Evolutionary conservation across 495 filamentous ascomycete genomes (phyloP), one percentile per base, ranked within the genome.

Genomic region (Podospora fimiseda): DNA sequence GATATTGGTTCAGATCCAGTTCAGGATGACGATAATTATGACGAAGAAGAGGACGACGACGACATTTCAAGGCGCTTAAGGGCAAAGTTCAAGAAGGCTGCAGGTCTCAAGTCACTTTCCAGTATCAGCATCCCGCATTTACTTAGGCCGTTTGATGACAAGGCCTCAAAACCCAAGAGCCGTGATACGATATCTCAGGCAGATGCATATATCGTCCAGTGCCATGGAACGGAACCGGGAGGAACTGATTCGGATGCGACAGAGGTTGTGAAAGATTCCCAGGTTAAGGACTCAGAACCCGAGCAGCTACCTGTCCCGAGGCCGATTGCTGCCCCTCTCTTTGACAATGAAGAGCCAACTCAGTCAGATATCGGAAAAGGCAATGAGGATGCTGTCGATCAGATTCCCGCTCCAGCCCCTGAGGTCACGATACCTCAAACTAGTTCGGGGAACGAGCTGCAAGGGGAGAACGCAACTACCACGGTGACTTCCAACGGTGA

Each of bases 161-260:
- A 72, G 42, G 67, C 75, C 0, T 71, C 73, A 18, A 67, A 70
- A 3, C 71, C 69, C 3, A 72, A 56, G 18, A 59, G 60, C 40
- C 62, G 57, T 4, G 64, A 48, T 19, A 45, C 30, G 16, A 48
- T 9, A 36, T 58, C 39, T 3, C n/a, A 51, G 19, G 56, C 64
- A 19, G 57, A 67, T 13, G 48, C 53, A 9, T 57, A 63, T 45
- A 8, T 57, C 3, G 50, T 52, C 11, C 63, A 64, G 40, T 52
- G 50, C 16, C 48, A 64, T 24, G 55, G 51, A 23, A 37, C 33
- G 13, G 23, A 33, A 9, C 30, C 39, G 30, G 22, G 7, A 22
- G 51, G 51, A 2, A 52, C 52, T 41, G 48, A 64, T 16, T 22
- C 46, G 18, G 60, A 47, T 41, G 59, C 55, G 9, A 56, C 60